Conservation (phyloP, 371 early-diverging fungal genomes). For the Synchytrium microbalum region DNA sequence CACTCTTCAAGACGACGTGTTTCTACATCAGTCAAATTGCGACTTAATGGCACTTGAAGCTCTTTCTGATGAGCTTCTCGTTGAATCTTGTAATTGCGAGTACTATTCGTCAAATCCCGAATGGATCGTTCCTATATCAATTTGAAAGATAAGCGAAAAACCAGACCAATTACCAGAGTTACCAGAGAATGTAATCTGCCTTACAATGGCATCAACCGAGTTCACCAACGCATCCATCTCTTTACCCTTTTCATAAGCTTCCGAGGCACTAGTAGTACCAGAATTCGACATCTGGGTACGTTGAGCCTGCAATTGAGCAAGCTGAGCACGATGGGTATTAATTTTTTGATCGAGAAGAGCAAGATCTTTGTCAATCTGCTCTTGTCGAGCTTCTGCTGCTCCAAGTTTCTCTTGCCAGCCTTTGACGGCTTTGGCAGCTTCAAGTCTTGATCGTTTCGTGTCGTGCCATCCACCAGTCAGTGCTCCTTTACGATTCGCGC, state of each 20-base stretch:
- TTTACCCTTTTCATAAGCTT: neutral
- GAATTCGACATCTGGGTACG: neutral
- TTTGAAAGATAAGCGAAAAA: neutral
- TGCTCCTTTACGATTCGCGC: constrained; percentile 88
- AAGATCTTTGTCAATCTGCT: constrained; percentile 10
- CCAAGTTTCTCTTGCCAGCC: constrained; percentile 11
- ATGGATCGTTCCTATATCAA: neutral
- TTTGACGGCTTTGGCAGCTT: constrained; percentile 47
- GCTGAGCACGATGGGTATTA: neutral
- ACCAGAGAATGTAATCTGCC: neutral
- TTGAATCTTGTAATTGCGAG: constrained; percentile 2
- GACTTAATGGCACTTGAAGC: neutral
- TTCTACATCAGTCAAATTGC: constrained; percentile 37
- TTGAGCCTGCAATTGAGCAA: neutral
- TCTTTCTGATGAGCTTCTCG: neutral
- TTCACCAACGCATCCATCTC: neutral
- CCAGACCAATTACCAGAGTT: neutral
- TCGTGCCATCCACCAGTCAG: constrained; percentile 89
- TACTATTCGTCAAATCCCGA: neutral
- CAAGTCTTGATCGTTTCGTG: constrained; percentile 64
- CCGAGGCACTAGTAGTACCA: neutral
- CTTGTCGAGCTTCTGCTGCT: neutral
- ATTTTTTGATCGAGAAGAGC: constrained; percentile 7
- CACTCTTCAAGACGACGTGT: constrained; percentile 35
- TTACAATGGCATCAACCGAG: neutral